Percentiles rank a stretch among this genome's conserved stretches.
Evolutionary conservation across 305 asterid species (phyloP).

Genomic region (Ruellia speciosa): DNA sequence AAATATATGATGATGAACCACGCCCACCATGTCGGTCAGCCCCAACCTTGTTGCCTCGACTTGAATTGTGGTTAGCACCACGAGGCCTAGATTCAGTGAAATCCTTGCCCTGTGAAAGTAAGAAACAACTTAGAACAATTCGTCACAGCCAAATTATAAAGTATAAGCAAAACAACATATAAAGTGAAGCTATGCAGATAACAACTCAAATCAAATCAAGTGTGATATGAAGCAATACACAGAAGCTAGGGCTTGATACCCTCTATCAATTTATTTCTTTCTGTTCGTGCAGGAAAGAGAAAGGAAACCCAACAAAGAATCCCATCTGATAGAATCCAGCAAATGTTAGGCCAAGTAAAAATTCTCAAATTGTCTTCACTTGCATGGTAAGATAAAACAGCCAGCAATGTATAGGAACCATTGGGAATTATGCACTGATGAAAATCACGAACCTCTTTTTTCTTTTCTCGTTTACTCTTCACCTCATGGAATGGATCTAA

Average conservation of each 20-base stretch:
- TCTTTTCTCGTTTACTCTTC: constrained; percentile 96
- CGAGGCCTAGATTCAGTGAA: constrained; percentile 58
- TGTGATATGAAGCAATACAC: neutral
- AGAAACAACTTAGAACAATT: neutral
- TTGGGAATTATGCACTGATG: neutral
- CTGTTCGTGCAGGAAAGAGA: neutral
- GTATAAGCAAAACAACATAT: constrained; percentile 17
- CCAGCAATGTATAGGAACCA: neutral
- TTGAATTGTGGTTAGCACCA: constrained; percentile 41
- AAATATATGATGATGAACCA: constrained; percentile 40
- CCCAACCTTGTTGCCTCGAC: constrained; percentile 52
- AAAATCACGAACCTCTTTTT: constrained; percentile 71
- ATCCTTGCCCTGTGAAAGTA: constrained; percentile 57
- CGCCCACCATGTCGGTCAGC: constrained; percentile 50
- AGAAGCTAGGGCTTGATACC: neutral
- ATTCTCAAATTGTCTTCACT: neutral
- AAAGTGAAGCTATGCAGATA: neutral
- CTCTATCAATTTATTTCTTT: neutral
- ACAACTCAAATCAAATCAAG: neutral
- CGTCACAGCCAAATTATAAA: neutral
- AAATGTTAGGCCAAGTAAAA: neutral
- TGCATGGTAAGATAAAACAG: neutral
- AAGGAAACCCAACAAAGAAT: neutral
- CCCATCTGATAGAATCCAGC: neutral
- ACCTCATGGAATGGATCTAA: constrained; percentile 95